Percentiles rank a stretch among this genome's conserved stretches.
phyloP scores from a whole-genome alignment of 805 yeast species.

The Grigorovia humatica region DNA sequence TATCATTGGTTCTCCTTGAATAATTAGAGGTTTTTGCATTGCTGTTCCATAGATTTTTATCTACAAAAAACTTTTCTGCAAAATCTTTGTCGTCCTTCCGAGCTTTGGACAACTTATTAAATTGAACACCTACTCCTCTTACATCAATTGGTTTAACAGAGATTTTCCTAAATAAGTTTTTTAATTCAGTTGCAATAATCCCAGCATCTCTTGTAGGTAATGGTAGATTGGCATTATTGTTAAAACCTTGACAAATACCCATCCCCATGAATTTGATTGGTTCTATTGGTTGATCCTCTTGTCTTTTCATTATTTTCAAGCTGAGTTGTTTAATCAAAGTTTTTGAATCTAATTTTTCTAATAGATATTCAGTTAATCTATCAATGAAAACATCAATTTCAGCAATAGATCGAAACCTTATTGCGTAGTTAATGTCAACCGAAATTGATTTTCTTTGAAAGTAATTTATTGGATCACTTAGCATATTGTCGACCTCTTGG shows the following conservation, averaged over 20 bases:
- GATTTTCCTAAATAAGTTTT: conserved; percentile 44
- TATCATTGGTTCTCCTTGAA: background rate
- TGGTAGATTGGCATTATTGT: conserved; percentile 51
- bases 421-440: conserved; percentile 87
- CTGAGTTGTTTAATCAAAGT: conserved; percentile 42
- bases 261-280: conserved; percentile 78
- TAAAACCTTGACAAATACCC: conserved; percentile 63
- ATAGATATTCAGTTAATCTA: conserved; percentile 49
- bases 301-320: conserved; percentile 54
- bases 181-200: conserved; percentile 47
- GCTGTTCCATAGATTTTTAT: too few relatives aligned
- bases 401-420: conserved; percentile 49
- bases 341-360: conserved; percentile 38
- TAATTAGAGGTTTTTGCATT: background rate
- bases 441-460: conserved; percentile 67
- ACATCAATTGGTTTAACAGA: conserved; percentile 56
- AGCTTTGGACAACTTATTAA: conserved; percentile 45
- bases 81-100: conserved; percentile 28
- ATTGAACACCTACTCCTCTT: conserved; percentile 68
- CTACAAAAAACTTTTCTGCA: conserved; percentile 10
- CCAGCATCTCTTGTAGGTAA: conserved; percentile 51
- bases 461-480: conserved; percentile 34
- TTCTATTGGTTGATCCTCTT: conserved; percentile 55
- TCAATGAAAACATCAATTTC: conserved; percentile 60
- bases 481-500: conserved; percentile 43